Base-by-base conservation (phyloP, 1,284 basidiomycete genomes). In the Phenoliferia sp. region DNA sequence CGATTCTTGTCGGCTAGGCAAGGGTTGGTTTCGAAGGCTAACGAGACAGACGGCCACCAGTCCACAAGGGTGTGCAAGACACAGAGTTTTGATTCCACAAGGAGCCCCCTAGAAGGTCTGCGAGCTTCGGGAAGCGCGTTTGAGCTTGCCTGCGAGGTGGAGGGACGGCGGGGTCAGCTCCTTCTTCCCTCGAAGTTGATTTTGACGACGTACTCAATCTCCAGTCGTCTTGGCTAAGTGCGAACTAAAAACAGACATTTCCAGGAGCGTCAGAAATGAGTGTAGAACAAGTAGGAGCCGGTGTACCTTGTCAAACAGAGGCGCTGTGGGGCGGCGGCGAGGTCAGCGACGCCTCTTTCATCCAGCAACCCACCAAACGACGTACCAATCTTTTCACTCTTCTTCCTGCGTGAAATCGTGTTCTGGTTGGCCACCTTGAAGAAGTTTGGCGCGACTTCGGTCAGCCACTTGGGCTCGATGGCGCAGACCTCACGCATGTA, bases 391-490 rank as follows among this genome's bases (percentile, higher is more conserved):
- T 57, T 57, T 33, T 57, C 55, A 12, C 31, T 31, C 79, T 87
- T 88, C 84, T 99, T 99, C 75, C 95, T 85, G 80, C 97, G 97
- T 76, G 91, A 94, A 80, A 99, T 95, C 80, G 94, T 94, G 81
- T 93, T 90, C 61, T 87, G 89, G 79, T 98, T 94, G 2, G 95
- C 94, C 56, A 96, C 90, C 80, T 90, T 90, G 88, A 99, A 99
- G 85, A 97, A 98, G 66, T 92, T 90, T 10, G 95, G 95, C 16
- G 96, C 95, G 29, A 97, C 94, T 78, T 99, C 95, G 9, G 95
- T 91, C 19, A 99, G 85, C 96, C 96, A 99, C 80, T 97, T 96
- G 2, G 96, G 94, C 78, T 99, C 96, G 68, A 99, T 88, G 0
- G 93, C 92, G 1, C 93, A 97, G 33, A 94, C 92, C 75, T 94